A percentile compares a stretch with the other conserved stretches of the same genome.
Evolutionary conservation across 331 rosid species (phyloP).

Genomic region (Acacia pycnantha): DNA sequence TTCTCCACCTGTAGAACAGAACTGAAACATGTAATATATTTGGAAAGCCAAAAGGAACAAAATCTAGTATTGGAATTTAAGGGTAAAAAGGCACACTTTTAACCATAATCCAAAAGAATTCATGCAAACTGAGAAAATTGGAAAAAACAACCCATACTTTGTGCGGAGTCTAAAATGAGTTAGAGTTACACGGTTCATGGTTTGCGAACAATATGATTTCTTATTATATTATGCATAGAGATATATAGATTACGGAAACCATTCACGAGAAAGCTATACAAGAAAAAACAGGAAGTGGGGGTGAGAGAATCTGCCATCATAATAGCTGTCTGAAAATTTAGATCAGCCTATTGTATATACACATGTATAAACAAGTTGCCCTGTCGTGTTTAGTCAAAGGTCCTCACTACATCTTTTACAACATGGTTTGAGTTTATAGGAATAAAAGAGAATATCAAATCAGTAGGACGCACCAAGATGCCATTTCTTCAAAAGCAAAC

Average conservation of each 20-base stretch:
- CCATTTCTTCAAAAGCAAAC: constrained; percentile 95
- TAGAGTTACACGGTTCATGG: neutral
- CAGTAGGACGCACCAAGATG: constrained; percentile 66
- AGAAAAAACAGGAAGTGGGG: neutral
- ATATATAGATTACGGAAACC: neutral
- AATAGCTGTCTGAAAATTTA: constrained; percentile 18
- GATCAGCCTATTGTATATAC: constrained; percentile 5
- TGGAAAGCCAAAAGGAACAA: constrained; percentile 6
- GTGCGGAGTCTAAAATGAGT: neutral
- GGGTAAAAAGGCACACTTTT: constrained; percentile 16
- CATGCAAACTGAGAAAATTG: neutral
- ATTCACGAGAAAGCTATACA: neutral
- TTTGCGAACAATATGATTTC: neutral
- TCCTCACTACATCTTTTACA: neutral
- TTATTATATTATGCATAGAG: neutral
- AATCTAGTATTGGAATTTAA: constrained; percentile 2
- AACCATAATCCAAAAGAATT: constrained; percentile 12
- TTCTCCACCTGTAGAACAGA: constrained; percentile 82
- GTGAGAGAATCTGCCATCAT: neutral
- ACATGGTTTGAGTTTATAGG: constrained; percentile 2
- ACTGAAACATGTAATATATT: constrained; percentile 6
- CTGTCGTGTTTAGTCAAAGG: neutral
- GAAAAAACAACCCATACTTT: neutral
- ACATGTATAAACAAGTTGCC: constrained; percentile 9
- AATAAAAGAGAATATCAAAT: neutral